Evolutionary conservation across 2,329 filamentous ascomycete species (phyloP).

Genomic region (Emericellopsis cladophorae): DNA sequence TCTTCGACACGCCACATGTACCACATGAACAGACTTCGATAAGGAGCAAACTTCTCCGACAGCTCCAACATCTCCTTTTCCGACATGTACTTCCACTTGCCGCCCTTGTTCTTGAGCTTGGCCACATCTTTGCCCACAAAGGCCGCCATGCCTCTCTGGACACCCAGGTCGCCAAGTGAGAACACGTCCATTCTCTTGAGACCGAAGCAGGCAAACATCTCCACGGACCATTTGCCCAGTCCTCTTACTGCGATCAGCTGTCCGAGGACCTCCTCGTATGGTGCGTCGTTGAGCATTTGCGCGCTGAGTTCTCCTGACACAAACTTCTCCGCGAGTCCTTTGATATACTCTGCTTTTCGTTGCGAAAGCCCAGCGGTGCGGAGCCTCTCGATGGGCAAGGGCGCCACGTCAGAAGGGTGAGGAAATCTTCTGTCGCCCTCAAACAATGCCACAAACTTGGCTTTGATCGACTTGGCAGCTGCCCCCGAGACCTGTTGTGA

Average conservation of each 20-base stretch:
- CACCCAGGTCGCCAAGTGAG: constrained; percentile 79
- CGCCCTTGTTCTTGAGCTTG: constrained; percentile 67
- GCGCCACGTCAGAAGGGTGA: constrained; percentile 58
- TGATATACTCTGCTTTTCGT: constrained; percentile 91
- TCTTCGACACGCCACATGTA: constrained; percentile 89
- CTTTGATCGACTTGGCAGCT: constrained; percentile 79
- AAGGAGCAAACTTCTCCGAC: constrained; percentile 70
- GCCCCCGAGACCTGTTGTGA: constrained; percentile 93
- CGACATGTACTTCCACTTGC: constrained; percentile 97
- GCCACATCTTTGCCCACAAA: constrained; percentile 72
- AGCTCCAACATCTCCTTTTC: constrained; percentile 85
- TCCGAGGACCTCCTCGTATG: constrained; percentile 76
- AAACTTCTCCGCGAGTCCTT: constrained; percentile 77
- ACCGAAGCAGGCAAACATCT: constrained; percentile 98
- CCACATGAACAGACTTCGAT: constrained; percentile 93
- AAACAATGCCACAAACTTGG: constrained; percentile 71
- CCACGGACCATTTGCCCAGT: constrained; percentile 79
- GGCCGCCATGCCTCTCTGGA: constrained; percentile 88
- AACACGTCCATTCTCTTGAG: constrained; percentile 92
- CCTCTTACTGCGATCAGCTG: constrained; percentile 77
- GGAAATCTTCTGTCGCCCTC: constrained; percentile 44
- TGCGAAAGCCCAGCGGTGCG: constrained; percentile 82
- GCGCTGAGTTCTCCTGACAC: constrained; percentile 60
- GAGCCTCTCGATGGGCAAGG: constrained; percentile 50
- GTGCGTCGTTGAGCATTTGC: constrained; percentile 60